A percentile compares a stretch with the other conserved stretches of the same genome.
Evolutionary conservation across 148 eudicot genomes (phyloP).

Genomic region (Spergularia bocconei): DNA sequence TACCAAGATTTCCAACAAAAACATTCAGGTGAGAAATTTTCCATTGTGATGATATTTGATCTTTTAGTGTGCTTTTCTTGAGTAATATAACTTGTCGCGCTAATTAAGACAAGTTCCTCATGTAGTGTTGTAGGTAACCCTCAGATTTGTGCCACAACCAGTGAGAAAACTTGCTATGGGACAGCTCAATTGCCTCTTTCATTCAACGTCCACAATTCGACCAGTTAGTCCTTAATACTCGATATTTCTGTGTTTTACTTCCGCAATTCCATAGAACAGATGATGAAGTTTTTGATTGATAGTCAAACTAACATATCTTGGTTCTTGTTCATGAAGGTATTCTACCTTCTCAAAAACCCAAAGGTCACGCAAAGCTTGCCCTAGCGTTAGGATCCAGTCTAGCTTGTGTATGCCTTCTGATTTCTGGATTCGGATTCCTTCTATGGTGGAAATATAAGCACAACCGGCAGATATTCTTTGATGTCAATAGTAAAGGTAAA

Average conservation of each 20-base stretch:
- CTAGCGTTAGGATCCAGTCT: constrained; percentile 77
- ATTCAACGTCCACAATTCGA: constrained; percentile 49
- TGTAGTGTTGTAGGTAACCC: constrained; percentile 78
- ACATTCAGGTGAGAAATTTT: constrained; percentile 64
- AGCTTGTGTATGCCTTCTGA: constrained; percentile 62
- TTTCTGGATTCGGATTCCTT: constrained; percentile 57
- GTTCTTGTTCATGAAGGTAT: constrained; percentile 35
- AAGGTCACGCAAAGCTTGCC: constrained; percentile 53
- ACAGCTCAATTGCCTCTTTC: constrained; percentile 66
- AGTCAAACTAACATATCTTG: constrained; percentile 6
- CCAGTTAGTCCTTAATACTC: constrained; percentile 44
- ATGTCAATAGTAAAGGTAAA: constrained; percentile 54
- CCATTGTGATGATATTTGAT: neutral
- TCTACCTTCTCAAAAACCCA: constrained; percentile 43
- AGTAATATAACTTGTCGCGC: neutral
- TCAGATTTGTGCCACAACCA: constrained; percentile 73
- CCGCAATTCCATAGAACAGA: neutral
- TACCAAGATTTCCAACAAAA: constrained; percentile 73
- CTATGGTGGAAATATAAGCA: constrained; percentile 67
- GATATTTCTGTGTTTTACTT: neutral
- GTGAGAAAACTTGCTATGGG: constrained; percentile 68
- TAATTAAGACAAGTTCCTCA: constrained; percentile 15
- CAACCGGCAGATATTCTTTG: constrained; percentile 62
- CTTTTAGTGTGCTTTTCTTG: neutral
- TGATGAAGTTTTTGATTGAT: neutral